Evolutionary conservation across 1,284 basidiomycete genomes (phyloP), one percentile per base, ranked within the genome.

Genomic region (Heimioporus punctisporus): DNA sequence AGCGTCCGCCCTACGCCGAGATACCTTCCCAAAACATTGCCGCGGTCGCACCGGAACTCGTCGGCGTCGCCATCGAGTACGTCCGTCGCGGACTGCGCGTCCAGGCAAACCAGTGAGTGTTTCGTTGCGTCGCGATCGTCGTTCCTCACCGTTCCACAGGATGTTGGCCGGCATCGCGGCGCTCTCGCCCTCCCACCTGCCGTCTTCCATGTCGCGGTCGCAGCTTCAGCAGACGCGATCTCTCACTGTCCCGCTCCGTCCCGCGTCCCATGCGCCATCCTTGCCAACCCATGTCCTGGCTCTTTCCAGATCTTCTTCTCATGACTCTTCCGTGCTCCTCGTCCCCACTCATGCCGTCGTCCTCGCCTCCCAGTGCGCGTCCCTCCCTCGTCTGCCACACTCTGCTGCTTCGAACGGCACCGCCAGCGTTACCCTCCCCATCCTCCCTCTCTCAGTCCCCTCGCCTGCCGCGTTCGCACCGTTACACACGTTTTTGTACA

Each of bases 361-460:
- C 41, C 73, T 88, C 43, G 85, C 83, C 6, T 76, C 82, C 0
- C 77, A 85, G 55, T 88, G 85, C 64, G 76, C 84, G 5, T 72
- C 76, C 24, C 74, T 88, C 46, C 85, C 85, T 12, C 74, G 75
- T 40, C 65, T 87, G 2, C 81, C 84, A 1, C 59, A 71, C 15
- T 72, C 78, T 6, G 55, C 68, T 15, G 63, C 51, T 15, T 64
- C 76, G 5, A 68, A 69, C 31, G 31, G 12, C 31, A 34, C 31
- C 12, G 31, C 9, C 31, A 69, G 62, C 21, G 60, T 80, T 50
- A 76, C 78, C 25, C 74, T 90, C 14, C 88, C 88, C 45, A 76
- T 90, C 43, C 75, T 91, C 40, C 85, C 84, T 6, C 75, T 91
- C 56, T 76, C 82, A 5, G 76, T 91, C 17, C 88, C 88, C 4